Base-by-base conservation (phyloP, 2,329 filamentous ascomycete species). In the Venturia oleaginea region DNA sequence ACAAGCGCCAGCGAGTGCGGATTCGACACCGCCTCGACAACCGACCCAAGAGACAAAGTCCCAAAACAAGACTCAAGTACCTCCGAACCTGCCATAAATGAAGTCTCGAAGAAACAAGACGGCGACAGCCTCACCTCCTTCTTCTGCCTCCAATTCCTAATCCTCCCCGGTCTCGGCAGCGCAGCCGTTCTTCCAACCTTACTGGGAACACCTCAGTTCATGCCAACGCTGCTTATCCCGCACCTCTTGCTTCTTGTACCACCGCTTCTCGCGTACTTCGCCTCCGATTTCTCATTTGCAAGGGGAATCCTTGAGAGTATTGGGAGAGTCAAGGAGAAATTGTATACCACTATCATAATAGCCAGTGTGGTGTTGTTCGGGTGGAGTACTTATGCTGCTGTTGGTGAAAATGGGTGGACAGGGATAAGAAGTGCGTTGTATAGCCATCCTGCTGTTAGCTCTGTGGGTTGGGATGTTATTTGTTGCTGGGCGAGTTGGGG, bases 401-500 rank as follows among this genome's bases (percentile, higher is more conserved):
- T 32, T 3, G 4, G 13, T 15, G 24, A 54, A 24, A 17, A 17
- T 54, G 48, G 48, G 17, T 54, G 48, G 48, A 54, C 11, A 15
- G 48, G 24, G 3, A 54, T 54, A 3, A 27, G 4, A n/a, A 61
- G 65, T 32, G 69, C 72, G 10, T 48, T 76, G 22, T 67, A 69
- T 8, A 72, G 74, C 61, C 72, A 74, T 61, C 72, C 73, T 13
- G 73, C 72, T 15, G 71, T 74, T 15, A 74, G 72, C 64, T 74
- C 70, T 64, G 71, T 75, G 34, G 71, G 69, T 1, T 75, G 72
- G 54, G 73, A 76, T 66, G 73, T 73, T 11, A 69, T 74, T 7
- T 73, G 74, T 62, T 75, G 73, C 65, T 74, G 72, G 72, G 59
- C 72, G n/a, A 72, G 69, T n/a, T 76, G 32, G 32, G 38, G 30